A percentile compares a stretch with the other conserved stretches of the same genome.
These are phyloP conservation scores for Dothiorella sarmentorum DNA, from an alignment of 2,329 filamentous ascomycete species.

Conservation along the genomic window DNA sequence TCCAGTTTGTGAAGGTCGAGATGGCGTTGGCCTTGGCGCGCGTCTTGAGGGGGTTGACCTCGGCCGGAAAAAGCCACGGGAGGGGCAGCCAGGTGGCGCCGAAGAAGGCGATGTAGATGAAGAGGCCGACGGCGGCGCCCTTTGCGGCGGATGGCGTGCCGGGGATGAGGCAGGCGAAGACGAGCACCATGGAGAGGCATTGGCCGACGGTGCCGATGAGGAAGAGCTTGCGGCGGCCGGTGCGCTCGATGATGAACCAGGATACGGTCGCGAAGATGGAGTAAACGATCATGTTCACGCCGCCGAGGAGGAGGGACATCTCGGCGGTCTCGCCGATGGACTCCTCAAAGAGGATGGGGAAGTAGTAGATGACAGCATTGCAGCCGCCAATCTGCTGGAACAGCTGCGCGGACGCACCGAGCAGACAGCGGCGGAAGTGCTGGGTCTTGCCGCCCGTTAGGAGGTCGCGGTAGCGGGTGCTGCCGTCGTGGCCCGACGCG, in stretches of 20 bases:
- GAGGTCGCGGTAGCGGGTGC: slow-evolving; percentile 49
- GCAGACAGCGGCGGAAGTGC: slow-evolving; percentile 61
- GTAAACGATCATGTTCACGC: slow-evolving; percentile 56
- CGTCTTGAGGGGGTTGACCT: slow-evolving; percentile 54
- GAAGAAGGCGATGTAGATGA: slow-evolving; percentile 67
- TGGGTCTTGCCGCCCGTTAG: slow-evolving; percentile 63
- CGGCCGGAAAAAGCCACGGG: slow-evolving; percentile 54
- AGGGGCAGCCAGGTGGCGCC: slow-evolving; percentile 63
- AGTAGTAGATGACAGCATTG: slow-evolving; percentile 45
- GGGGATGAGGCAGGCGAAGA: slow-evolving; percentile 41
- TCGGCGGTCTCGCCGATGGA: slow-evolving; percentile 50
- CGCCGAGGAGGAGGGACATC: slow-evolving; percentile 43
- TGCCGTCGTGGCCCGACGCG: slow-evolving; percentile 39
- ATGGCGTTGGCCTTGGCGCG: slow-evolving; percentile 55
- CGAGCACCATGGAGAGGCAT: slow-evolving; percentile 52
- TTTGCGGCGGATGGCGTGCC: slow-evolving; percentile 39
- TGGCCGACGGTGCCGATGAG: slow-evolving; percentile 48
- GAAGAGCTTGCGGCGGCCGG: slow-evolving; percentile 47
- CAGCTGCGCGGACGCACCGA: slow-evolving; percentile 57
- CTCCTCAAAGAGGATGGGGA: slow-evolving; percentile 40
- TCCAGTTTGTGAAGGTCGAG: slow-evolving; percentile 53
- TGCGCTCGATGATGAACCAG: slow-evolving; percentile 63
- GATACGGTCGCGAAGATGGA: slow-evolving; percentile 56
- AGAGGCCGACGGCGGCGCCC: slow-evolving; percentile 58
- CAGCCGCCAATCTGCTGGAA: slow-evolving; percentile 60